Evolutionary conservation across 2,329 filamentous ascomycete species (phyloP), one percentile per base, ranked within the genome.

Genomic region (Paecilomyces niveus): DNA sequence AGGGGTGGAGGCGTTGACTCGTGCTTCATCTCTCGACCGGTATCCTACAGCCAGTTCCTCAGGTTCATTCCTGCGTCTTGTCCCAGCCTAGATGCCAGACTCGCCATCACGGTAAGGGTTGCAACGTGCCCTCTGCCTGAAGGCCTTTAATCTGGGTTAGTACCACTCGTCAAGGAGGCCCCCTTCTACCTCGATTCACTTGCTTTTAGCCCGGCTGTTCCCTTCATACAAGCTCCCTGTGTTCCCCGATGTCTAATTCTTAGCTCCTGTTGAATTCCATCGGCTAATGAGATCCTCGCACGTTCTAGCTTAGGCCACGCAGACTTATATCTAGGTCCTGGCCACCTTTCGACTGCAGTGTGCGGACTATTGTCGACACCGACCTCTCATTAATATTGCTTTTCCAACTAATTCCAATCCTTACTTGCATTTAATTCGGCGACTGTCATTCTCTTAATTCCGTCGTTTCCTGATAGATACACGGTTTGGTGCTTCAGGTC

Each of bases 371-470:
- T 65, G 64, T 74, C 73, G 71, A 66, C 68, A 67, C 72, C 74
- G 74, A 68, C 75, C 70, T 74, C 71, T 68, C 65, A 66, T 80
- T 76, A 77, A 75, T 77, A 72, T 63, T 59, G 62, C 61, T 65
- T 22, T 70, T 72, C 80, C 80, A 83, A 83, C 81, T 83, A 83
- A 78, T 79, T 77, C 77, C 82, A 75, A 74, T 85, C 82, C 72
- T 81, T 83, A 77, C 71, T 72, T 72, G 63, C 63, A 68, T 65
- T 72, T 75, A 74, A 74, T 71, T 62, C 62, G 64, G 72, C 75
- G 78, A 78, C 75, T 76, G 73, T 79, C 81, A 77, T 72, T 84
- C 80, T 74, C 75, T 80, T 71, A 64, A 67, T 67, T 68, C 68
- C 72, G 72, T 76, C 71, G 73, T 75, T 75, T 62, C 65, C 69